Evolutionary conservation across 805 yeast genomes (phyloP).

Genomic region (Suhomyces emberorum): DNA sequence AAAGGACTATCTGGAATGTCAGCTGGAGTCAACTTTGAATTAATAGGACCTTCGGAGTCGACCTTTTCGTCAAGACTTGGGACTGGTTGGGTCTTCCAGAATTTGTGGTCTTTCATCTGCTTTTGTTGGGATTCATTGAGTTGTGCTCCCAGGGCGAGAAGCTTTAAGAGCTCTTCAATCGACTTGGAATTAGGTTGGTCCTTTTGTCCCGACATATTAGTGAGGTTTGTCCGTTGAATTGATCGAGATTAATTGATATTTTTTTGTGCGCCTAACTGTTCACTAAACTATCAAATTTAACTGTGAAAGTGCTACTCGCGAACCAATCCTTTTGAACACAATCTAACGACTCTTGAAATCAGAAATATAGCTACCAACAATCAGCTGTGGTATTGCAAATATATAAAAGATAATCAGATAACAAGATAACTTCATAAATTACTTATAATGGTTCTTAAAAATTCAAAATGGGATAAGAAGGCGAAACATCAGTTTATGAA

Average conservation of each 20-base stretch:
- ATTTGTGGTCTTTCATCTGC: slow-evolving; percentile 81
- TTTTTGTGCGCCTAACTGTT: too few species aligned
- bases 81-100: slow-evolving; percentile 98
- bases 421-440: too few species aligned
- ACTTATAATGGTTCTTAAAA: slow-evolving; percentile 43
- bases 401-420: too few species aligned
- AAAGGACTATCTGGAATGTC: slow-evolving; percentile 71
- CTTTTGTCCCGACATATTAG: slow-evolving; percentile 7
- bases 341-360: too few species aligned
- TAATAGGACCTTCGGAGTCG: slow-evolving; percentile 78
- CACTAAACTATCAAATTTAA: too few species aligned
- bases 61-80: slow-evolving; percentile 67
- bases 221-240: too few species aligned
- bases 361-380: too few species aligned
- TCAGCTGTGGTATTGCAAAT: too few species aligned
- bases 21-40: slow-evolving; percentile 58
- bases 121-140: slow-evolving; percentile 53
- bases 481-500: slow-evolving; percentile 37
- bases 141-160: slow-evolving; percentile 51
- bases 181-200: slow-evolving; percentile 24
- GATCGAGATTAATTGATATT: too few species aligned
- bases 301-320: too few species aligned
- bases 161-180: slow-evolving; percentile 59
- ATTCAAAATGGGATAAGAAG: slow-evolving; percentile 43
- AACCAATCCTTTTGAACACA: too few species aligned